Percentiles rank a stretch among this genome's conserved stretches.
These are phyloP conservation scores for Diplodia scrobiculata DNA, from an alignment of 2,329 filamentous ascomycete species.

Conservation along the genomic window DNA sequence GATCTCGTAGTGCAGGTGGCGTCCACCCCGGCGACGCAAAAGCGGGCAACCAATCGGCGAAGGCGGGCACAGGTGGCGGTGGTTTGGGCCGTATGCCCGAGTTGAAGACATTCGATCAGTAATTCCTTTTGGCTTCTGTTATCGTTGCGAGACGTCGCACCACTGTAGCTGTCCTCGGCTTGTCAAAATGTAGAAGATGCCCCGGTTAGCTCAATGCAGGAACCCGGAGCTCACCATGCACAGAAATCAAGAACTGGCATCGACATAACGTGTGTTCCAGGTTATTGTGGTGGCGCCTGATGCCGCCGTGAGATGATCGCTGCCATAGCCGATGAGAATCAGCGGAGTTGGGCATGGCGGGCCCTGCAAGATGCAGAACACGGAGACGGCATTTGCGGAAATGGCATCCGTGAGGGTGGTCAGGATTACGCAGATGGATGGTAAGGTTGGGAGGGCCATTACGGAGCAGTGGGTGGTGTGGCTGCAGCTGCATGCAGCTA, in stretches of 20 bases:
- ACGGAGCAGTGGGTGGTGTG: too few relatives aligned
- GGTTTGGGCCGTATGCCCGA: conserved; percentile 56
- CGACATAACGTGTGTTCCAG: conserved; percentile 2
- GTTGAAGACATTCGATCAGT: conserved; percentile 51
- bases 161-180: background rate
- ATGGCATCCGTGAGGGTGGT: background rate
- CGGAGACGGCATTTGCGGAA: background rate
- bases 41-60: conserved; percentile 41
- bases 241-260: conserved; percentile 5
- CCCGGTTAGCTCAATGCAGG: conserved; percentile 12
- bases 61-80: conserved; percentile 42
- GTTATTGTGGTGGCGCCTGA: background rate
- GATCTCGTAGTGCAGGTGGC: conserved; percentile 65
- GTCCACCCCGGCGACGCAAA: conserved; percentile 47
- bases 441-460: background rate
- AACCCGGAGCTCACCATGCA: background rate
- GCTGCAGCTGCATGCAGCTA: background rate
- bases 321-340: background rate
- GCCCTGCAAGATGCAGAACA: background rate
- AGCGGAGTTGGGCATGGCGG: background rate
- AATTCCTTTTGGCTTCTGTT: background rate
- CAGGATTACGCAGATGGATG: too few relatives aligned
- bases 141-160: conserved; percentile 7
- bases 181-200: background rate
- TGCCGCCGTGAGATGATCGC: background rate